Conservation (phyloP, 1,284 basidiomycete species). For the Cryptococcus hybrid region DNA sequence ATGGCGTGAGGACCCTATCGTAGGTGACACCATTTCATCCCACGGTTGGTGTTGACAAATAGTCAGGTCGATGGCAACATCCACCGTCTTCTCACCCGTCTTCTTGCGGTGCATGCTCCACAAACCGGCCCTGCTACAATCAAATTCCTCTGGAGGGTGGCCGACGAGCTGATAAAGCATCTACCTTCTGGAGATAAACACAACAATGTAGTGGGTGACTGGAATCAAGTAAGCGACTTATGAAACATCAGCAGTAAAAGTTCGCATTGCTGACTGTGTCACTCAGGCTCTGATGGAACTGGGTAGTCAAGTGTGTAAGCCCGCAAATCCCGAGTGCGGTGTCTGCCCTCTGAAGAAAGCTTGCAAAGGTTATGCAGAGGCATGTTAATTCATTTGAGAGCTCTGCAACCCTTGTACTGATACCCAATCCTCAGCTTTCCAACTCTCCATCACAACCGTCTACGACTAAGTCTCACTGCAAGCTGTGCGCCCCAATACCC, state of each 20-base stretch:
- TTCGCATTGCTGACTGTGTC: not conserved
- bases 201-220: constrained; percentile 61
- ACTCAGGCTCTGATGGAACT: constrained; percentile 55
- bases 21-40: constrained; percentile 51
- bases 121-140: constrained; percentile 74
- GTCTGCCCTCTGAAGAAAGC: constrained; percentile 66
- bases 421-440: constrained; percentile 12
- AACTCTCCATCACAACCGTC: constrained; percentile 13
- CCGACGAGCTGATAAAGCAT: constrained; percentile 63
- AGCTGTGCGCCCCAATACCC: constrained; percentile 67
- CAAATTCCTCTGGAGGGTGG: constrained; percentile 78
- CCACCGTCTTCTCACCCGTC: constrained; percentile 72
- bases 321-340: constrained; percentile 69
- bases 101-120: constrained; percentile 75
- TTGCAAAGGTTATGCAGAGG: constrained; percentile 65
- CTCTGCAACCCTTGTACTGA: not conserved
- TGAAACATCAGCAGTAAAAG: not conserved
- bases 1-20: constrained; percentile 76
- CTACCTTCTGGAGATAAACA: constrained; percentile 38
- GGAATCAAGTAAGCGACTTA: constrained; percentile 64
- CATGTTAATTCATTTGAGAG: constrained; percentile 10
- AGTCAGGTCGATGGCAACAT: constrained; percentile 86
- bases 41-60: not conserved
- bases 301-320: constrained; percentile 86
- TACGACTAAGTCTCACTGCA: constrained; percentile 53